Evolutionary conservation across 371 early-diverging fungal genomes (phyloP).

Genomic region (Entomophthora muscae): DNA sequence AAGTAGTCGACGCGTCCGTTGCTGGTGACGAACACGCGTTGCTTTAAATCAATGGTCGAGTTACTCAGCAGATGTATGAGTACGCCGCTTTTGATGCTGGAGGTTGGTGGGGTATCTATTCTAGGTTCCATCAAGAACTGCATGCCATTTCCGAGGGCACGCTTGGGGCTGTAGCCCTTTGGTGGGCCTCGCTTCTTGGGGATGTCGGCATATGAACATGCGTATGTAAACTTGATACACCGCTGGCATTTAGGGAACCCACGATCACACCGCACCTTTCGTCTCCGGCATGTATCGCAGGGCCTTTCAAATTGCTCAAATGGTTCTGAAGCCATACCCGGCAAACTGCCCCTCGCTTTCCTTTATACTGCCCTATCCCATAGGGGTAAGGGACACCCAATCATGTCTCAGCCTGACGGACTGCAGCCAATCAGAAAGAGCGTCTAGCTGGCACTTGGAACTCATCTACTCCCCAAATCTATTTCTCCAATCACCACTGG

Average conservation of each 20-base stretch:
- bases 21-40: not conserved
- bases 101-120: not conserved
- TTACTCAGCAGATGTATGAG: not conserved
- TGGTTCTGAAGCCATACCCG: not conserved
- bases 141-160: not conserved
- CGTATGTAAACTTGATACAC: conserved; percentile 1
- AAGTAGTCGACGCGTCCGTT: conserved; percentile 4
- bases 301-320: not conserved
- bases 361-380: no score
- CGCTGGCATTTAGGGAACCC: conserved; percentile 3
- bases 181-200: conserved; percentile 5
- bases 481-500: no score
- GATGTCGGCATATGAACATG: not conserved
- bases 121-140: not conserved
- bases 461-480: no score
- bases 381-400: no score
- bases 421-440: no score
- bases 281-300: conserved; percentile 6
- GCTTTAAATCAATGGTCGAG: conserved; percentile 5
- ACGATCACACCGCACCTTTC: not conserved
- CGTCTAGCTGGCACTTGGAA: no score
- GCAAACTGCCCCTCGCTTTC: no score
- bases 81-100: not conserved
- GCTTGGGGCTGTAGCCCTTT: conserved; percentile 1
- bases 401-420: no score